phyloP scores from a whole-genome alignment of 176 grass and related monocot species.

The Raddia guianensis region DNA sequence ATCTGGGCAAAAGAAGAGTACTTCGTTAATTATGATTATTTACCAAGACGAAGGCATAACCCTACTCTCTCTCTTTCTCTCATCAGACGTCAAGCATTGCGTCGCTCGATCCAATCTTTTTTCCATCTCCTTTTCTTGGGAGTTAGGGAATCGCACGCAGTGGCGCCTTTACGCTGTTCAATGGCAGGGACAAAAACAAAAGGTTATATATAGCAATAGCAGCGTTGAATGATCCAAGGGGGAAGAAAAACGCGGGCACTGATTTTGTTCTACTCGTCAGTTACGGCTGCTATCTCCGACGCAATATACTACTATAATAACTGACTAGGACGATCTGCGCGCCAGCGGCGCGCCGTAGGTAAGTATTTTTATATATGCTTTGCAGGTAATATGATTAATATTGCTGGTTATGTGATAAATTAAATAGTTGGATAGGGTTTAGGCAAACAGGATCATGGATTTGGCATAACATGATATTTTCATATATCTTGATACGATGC shows the following conservation, averaged over 20 bases:
- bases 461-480: neutral
- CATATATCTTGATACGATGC: slow-evolving; percentile 18
- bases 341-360: too few species aligned
- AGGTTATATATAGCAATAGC: neutral
- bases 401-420: too few species aligned
- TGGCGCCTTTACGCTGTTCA: neutral
- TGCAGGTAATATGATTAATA: too few species aligned
- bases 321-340: too few species aligned
- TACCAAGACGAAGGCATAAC: neutral
- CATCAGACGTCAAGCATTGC: neutral
- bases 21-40: neutral
- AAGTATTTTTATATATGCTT: too few species aligned
- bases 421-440: too few species aligned
- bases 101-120: neutral
- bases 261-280: neutral
- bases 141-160: neutral
- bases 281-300: neutral
- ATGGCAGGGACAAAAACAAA: neutral
- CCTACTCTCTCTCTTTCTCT: neutral
- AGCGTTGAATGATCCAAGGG: neutral
- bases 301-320: neutral
- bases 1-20: neutral
- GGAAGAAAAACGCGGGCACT: neutral
- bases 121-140: neutral
- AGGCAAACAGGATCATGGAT: neutral